These are phyloP conservation scores for Phaffia tasmanica DNA, from an alignment of 768 basidiomycete species.

Conservation along the genomic window DNA sequence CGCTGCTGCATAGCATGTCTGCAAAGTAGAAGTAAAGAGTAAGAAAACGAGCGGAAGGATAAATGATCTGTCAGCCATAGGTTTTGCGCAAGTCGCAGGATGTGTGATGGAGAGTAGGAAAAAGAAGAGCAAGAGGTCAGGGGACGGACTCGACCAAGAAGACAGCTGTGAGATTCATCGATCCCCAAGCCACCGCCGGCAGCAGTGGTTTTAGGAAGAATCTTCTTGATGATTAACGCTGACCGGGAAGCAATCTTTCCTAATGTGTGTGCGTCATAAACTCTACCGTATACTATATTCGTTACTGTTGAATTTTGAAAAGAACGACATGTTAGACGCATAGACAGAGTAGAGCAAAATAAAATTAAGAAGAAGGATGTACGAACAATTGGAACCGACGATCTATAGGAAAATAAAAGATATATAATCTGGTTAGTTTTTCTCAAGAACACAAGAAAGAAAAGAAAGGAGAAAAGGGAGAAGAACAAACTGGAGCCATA, in stretches of 20 bases:
- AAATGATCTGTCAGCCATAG: not conserved
- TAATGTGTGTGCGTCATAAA: slow-evolving; percentile 59
- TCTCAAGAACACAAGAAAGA: no score
- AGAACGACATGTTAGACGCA: slow-evolving; percentile 66
- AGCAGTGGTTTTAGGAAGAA: no score
- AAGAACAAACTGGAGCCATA: no score
- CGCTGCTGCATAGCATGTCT: slow-evolving; percentile 22
- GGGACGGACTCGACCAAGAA: no score
- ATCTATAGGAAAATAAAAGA: not conserved
- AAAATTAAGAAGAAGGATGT: not conserved
- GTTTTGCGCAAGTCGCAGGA: not conserved
- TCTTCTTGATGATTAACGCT: not conserved
- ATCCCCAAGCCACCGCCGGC: no score
- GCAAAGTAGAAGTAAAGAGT: not conserved
- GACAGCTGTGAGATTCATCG: no score
- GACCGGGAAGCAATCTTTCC: not conserved
- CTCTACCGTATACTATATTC: slow-evolving; percentile 69
- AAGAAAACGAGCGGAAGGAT: not conserved
- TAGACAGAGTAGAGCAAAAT: slow-evolving; percentile 53
- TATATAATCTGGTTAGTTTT: no score
- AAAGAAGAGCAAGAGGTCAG: no score
- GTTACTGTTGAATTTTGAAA: slow-evolving; percentile 65
- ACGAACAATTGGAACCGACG: not conserved
- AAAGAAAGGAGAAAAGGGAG: no score
- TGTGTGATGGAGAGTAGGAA: not conserved